Conservation (phyloP, 179 eudicot genomes). For the Kewa caespitosa region DNA sequence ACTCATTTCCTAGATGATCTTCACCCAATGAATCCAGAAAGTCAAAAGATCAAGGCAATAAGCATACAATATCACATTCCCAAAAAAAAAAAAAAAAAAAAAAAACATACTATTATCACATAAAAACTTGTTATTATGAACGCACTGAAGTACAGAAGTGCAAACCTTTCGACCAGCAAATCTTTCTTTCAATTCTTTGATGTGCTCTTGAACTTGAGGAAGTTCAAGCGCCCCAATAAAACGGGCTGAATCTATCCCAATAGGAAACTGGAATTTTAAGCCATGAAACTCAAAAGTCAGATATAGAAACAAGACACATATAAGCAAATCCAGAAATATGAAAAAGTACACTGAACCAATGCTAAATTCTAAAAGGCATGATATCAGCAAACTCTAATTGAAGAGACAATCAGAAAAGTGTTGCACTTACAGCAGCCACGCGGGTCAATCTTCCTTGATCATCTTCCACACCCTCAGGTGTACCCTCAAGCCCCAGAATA, state of each 20-base stretch:
- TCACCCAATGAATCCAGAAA: neutral
- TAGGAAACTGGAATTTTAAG: conserved; percentile 71
- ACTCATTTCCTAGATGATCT: neutral
- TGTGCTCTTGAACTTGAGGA: conserved; percentile 72
- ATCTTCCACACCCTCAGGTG: conserved; percentile 97
- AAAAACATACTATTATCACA: neutral
- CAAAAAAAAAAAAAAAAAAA: too few relatives aligned
- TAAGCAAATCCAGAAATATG: neutral
- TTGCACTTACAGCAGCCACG: conserved; percentile 85
- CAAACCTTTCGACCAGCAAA: conserved; percentile 91
- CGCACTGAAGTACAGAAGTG: conserved; percentile 5
- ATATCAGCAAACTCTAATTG: conserved; percentile 12
- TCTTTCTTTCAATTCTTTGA: conserved; percentile 73
- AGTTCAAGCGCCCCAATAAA: conserved; percentile 80
- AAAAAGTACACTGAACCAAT: neutral
- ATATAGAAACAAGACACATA: conserved; percentile 7
- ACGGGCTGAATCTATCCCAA: conserved; percentile 92
- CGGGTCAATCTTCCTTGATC: conserved; percentile 94
- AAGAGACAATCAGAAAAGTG: neutral
- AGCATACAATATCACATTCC: too few relatives aligned
- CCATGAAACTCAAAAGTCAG: conserved; percentile 20
- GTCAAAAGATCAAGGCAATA: neutral
- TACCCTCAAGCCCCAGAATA: conserved; percentile 97
- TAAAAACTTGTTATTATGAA: neutral
- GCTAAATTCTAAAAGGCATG: conserved; percentile 8